Evolutionary conservation across 1,284 basidiomycete genomes (phyloP), one percentile per base, ranked within the genome.

Genomic region (Apiotrichum siamense): DNA sequence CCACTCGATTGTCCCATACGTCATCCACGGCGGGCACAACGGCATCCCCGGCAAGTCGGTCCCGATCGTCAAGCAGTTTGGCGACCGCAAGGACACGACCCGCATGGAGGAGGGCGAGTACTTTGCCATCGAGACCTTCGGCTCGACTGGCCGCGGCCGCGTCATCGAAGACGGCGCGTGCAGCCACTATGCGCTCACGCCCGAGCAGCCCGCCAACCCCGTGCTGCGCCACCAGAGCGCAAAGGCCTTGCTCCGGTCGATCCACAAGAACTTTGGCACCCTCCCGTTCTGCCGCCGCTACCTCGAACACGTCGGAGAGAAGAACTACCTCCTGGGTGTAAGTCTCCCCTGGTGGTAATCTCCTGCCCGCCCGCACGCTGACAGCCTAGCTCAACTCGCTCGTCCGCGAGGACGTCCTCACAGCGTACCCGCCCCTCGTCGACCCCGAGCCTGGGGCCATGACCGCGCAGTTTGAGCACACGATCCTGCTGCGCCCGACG

Each of bases 31-130:
- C 10, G 79, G 82, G 21, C 44, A 44, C 36, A 64, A 74, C 56
- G 75, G 76, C 27, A 55, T 45, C 29, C 53, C 44, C 15, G 77
- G 77, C 49, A 98, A 98, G 76, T 88, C 86, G 0, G 86, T 99
- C 0, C 81, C 89, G 39, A 83, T 97, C 50, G 89, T 97, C 38
- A 88, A 87, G 74, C 90, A 88, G 56, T 80, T 84, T 49, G 72
- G 70, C 11, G 59, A 59, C 7, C 59, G 64, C 37, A 56, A 59
- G 38, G 89, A 94, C 71, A 81, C 84, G 64, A 90, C 87, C 20
- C 96, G 90, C 77, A 99, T 98, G 96, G 96, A 98, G 71, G 96
- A 99, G 75, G 94, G 92, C 32, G 96, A 99, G 69, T 96, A 97
- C 73, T 98, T 92, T 71, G 96, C 96, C 15, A 97, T 99, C 58